These are phyloP conservation scores for Lasiodiplodia citricola DNA, from an alignment of 2,329 filamentous ascomycete genomes.

Conservation along the genomic window DNA sequence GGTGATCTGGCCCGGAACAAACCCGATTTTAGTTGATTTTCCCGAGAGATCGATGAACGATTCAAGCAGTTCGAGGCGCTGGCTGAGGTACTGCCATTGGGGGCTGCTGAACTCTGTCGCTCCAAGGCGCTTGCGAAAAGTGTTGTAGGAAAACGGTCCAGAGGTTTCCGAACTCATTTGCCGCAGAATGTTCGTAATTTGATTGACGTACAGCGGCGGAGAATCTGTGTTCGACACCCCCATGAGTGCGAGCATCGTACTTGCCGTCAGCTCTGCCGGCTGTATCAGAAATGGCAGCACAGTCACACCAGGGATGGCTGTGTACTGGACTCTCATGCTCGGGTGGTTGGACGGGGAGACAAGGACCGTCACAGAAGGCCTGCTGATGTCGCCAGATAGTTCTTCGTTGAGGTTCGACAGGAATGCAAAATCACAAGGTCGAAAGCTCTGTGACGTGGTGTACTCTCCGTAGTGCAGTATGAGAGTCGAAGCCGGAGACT, in stretches of 20 bases:
- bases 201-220: slow-evolving; percentile 61
- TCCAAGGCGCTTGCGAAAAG: slow-evolving; percentile 61
- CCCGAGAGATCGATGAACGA: slow-evolving; percentile 58
- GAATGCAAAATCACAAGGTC: neutral
- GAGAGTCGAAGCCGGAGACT: slow-evolving; percentile 61
- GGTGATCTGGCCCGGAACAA: slow-evolving; percentile 58
- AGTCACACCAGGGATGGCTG: slow-evolving; percentile 46
- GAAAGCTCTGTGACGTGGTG: slow-evolving; percentile 52
- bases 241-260: slow-evolving; percentile 63
- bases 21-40: neutral
- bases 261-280: slow-evolving; percentile 48
- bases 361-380: slow-evolving; percentile 60
- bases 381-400: slow-evolving; percentile 50
- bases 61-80: slow-evolving; percentile 67
- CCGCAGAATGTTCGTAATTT: neutral
- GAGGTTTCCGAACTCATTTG: neutral
- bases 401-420: neutral
- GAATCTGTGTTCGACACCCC: slow-evolving; percentile 48
- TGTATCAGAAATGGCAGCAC: neutral
- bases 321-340: slow-evolving; percentile 51
- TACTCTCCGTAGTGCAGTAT: slow-evolving; percentile 61
- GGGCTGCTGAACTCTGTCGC: slow-evolving; percentile 56
- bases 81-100: slow-evolving; percentile 62
- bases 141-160: slow-evolving; percentile 29
- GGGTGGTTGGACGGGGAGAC: slow-evolving; percentile 56